These are phyloP conservation scores for Paraurostyla sp. DNA, from an alignment of 73 alveolate species.

Conservation along the genomic window DNA sequence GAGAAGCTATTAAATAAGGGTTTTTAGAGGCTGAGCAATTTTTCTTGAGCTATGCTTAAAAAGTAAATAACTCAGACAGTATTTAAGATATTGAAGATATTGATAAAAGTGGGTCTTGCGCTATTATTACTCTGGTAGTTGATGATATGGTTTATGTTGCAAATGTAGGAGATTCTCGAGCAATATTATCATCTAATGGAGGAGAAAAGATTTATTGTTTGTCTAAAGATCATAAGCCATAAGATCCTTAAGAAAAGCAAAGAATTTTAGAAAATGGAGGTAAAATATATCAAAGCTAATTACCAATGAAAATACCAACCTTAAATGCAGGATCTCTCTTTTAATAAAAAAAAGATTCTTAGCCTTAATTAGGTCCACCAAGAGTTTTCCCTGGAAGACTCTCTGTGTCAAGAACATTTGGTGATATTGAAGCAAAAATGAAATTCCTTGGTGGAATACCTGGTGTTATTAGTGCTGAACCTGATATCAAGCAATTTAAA, in stretches of 20 bases:
- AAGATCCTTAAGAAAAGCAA: conserved; percentile 83
- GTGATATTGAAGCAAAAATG: conserved; percentile 90
- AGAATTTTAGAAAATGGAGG: conserved; percentile 96
- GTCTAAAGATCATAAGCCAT: conserved; percentile 97
- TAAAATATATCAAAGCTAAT: conserved; percentile 81
- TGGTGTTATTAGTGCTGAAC: conserved; percentile 83
- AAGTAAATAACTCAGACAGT: no score
- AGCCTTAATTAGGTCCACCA: conserved; percentile 74
- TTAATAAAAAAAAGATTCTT: background rate
- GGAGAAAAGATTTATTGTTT: conserved; percentile 80
- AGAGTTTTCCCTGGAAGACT: conserved; percentile 87
- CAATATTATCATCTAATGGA: conserved; percentile 81
- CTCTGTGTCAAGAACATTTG: conserved; percentile 87
- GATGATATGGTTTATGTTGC: conserved; percentile 94
- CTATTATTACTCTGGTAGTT: conserved; percentile 86
- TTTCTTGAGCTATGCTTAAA: conserved; percentile 86
- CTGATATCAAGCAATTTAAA: conserved; percentile 80
- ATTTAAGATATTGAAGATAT: conserved; percentile 52
- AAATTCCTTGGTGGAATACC: conserved; percentile 81
- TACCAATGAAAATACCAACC: conserved; percentile 61
- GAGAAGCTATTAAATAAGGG: conserved; percentile 93
- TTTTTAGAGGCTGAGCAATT: conserved; percentile 92
- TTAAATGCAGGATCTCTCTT: background rate
- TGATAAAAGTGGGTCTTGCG: conserved; percentile 98
- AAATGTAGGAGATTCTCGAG: conserved; percentile 97